These are phyloP conservation scores for Rhizopogon roseolus DNA, from an alignment of 768 basidiomycete genomes.

Conservation along the genomic window DNA sequence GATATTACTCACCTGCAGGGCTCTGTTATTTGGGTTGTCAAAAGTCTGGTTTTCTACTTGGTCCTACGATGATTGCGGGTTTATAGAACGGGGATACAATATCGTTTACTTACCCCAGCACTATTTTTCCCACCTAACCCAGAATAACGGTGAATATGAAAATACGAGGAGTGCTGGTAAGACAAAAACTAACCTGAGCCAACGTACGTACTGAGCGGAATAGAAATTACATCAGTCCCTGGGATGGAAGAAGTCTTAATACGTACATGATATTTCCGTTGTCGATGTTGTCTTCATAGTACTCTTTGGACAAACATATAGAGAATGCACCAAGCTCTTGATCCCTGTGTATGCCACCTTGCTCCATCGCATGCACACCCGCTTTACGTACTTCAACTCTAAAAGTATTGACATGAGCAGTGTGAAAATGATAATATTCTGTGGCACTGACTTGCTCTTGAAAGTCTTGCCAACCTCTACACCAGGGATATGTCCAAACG, in stretches of 20 bases:
- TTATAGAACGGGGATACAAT: background rate
- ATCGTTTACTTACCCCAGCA: slow-evolving; percentile 6
- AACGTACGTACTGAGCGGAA: slow-evolving; percentile 25
- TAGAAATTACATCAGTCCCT: background rate
- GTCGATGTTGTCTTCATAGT: slow-evolving; percentile 39
- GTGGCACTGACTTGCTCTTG: slow-evolving; percentile 9
- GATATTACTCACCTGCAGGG: slow-evolving; percentile 12
- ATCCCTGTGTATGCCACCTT: slow-evolving; percentile 38
- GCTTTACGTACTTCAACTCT: slow-evolving; percentile 18
- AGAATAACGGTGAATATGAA: background rate
- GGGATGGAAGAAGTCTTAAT: background rate
- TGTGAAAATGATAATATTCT: background rate
- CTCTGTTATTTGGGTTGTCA: slow-evolving; percentile 12
- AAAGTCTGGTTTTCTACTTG: slow-evolving; percentile 22
- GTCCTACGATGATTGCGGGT: slow-evolving; percentile 8
- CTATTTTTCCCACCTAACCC: slow-evolving; percentile 19
- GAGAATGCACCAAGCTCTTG: slow-evolving; percentile 31
- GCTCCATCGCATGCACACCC: slow-evolving; percentile 28
- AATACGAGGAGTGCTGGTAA: background rate
- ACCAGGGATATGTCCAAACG: slow-evolving; percentile 26
- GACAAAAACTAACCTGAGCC: slow-evolving; percentile 22
- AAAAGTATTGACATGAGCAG: background rate
- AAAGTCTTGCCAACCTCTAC: slow-evolving; percentile 19
- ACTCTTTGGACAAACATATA: slow-evolving; percentile 36
- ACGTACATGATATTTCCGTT: slow-evolving; percentile 32